A percentile compares a stretch with the other conserved stretches of the same genome.
These are phyloP conservation scores for Rhododendron ferrugineum DNA, from an alignment of 148 eudicot genomes.

Conservation along the genomic window DNA sequence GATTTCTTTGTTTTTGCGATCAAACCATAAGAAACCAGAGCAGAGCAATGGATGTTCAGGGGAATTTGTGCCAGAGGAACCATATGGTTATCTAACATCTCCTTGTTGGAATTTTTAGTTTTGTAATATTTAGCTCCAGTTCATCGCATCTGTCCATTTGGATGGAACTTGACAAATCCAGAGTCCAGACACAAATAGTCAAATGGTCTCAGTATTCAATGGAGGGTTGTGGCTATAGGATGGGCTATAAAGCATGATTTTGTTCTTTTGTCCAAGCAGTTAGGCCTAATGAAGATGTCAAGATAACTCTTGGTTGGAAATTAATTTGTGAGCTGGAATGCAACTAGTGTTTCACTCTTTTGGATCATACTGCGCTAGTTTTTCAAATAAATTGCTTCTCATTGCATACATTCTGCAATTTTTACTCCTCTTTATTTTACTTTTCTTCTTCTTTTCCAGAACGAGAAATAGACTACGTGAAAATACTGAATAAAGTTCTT, in stretches of 20 bases:
- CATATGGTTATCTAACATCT: conserved; percentile 32
- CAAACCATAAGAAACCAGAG: conserved; percentile 38
- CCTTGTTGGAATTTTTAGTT: not conserved
- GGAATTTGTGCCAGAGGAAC: conserved; percentile 30
- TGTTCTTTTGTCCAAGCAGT: not conserved
- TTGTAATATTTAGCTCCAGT: not conserved
- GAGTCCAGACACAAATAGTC: not conserved
- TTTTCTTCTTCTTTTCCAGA: conserved; percentile 26
- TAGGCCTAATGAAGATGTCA: not conserved
- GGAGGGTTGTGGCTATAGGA: not conserved
- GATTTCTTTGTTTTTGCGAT: conserved; percentile 66
- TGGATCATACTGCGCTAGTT: not conserved
- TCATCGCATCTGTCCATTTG: not conserved
- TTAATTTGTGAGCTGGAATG: not conserved
- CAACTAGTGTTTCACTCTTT: not conserved
- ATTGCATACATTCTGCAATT: not conserved
- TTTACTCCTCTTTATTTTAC: not conserved
- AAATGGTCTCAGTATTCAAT: not conserved
- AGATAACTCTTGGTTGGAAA: not conserved
- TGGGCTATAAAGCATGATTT: not conserved
- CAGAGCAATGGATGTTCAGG: conserved; percentile 28
- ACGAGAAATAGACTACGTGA: conserved; percentile 79
- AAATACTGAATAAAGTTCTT: conserved; percentile 64
- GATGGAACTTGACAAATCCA: not conserved
- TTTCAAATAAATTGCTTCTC: not conserved